These are phyloP conservation scores for Ophiorrhiza pumila DNA, from an alignment of 257 asterid genomes.

Conservation along the genomic window DNA sequence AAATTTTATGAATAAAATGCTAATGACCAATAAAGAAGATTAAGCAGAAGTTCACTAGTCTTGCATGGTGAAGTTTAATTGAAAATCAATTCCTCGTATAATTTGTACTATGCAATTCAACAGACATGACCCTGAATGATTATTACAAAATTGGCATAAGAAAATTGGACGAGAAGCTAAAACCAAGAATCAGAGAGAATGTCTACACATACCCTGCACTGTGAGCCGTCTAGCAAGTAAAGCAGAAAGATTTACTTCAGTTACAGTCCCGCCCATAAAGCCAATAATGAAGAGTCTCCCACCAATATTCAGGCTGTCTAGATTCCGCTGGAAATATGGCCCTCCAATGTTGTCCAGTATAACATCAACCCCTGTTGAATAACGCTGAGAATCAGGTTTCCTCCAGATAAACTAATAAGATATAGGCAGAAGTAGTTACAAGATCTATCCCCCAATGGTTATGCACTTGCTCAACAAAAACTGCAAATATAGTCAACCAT, in stretches of 20 bases:
- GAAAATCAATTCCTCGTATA: not conserved
- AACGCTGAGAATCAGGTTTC: conserved; percentile 10
- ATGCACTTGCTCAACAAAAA: not conserved
- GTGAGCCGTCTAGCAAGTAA: conserved; percentile 75
- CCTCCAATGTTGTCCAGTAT: conserved; percentile 86
- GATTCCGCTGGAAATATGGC: conserved; percentile 63
- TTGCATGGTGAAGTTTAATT: not conserved
- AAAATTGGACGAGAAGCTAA: too few species aligned
- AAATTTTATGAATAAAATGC: not conserved
- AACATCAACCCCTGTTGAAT: conserved; percentile 75
- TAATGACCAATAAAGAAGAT: not conserved
- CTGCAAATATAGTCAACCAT: too few species aligned
- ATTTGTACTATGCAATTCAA: not conserved
- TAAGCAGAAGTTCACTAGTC: not conserved
- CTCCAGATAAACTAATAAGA: not conserved
- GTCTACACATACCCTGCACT: conserved; percentile 56
- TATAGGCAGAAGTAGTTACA: not conserved
- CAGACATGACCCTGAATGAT: too few species aligned
- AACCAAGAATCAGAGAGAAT: not conserved
- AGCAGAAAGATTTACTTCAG: conserved; percentile 64
- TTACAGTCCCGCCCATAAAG: conserved; percentile 74
- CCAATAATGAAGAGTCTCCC: conserved; percentile 98
- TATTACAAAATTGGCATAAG: too few species aligned
- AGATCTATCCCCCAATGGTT: not conserved
- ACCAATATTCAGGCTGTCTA: conserved; percentile 60